Conservation (phyloP, 306 rosid genomes). For the Casuarina cunninghamiana region DNA sequence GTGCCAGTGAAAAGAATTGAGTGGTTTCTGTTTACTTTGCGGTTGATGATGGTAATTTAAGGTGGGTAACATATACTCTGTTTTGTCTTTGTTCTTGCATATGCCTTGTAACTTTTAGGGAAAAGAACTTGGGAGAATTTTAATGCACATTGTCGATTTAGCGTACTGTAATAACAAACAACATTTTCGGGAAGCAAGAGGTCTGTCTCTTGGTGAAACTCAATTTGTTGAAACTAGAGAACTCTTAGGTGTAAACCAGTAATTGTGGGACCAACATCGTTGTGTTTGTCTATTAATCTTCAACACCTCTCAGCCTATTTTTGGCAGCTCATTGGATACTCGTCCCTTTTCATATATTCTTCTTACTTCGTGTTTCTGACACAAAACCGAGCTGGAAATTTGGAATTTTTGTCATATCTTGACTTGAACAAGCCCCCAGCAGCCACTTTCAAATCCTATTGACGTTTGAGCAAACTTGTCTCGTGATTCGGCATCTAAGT, state of each 20-base stretch:
- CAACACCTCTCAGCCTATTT: constrained; percentile 50
- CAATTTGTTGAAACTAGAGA: constrained; percentile 37
- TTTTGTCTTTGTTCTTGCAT: constrained; percentile 27
- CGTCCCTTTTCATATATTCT: constrained; percentile 28
- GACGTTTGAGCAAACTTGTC: constrained; percentile 22
- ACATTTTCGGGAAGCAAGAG: constrained; percentile 45
- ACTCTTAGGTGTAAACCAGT: constrained; percentile 62
- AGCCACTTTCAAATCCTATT: constrained; percentile 22
- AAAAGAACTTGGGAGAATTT: constrained; percentile 43
- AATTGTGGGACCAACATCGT: constrained; percentile 57
- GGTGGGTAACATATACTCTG: constrained; percentile 49
- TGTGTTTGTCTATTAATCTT: constrained; percentile 61
- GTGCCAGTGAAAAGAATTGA: constrained; percentile 68
- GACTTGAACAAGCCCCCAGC: constrained; percentile 24
- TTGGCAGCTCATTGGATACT: constrained; percentile 46
- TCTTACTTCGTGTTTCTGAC: constrained; percentile 44
- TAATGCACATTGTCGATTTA: constrained; percentile 72
- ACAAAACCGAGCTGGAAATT: constrained; percentile 32
- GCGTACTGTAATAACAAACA: constrained; percentile 60
- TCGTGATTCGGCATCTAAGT: neutral
- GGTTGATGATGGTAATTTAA: constrained; percentile 40
- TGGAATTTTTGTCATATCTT: constrained; percentile 38
- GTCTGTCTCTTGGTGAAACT: constrained; percentile 47
- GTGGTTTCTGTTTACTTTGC: constrained; percentile 41
- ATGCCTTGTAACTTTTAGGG: constrained; percentile 63